Evolutionary conservation across 1,139 yeast genomes (phyloP), one percentile per base, ranked within the genome.

Genomic region (Debaryomyces singareniensis): DNA sequence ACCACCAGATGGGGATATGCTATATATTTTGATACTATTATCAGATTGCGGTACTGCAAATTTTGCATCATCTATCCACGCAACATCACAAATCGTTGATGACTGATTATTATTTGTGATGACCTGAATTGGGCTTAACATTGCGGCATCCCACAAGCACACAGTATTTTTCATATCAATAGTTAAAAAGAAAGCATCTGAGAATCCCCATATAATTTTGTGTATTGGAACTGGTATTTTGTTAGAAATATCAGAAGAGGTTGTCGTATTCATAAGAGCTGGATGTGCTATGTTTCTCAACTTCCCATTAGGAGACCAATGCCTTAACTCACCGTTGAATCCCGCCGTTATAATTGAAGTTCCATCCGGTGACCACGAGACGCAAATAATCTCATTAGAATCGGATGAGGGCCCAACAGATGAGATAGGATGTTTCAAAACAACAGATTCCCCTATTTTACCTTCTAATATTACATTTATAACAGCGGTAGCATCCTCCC

Each of bases 31-130:
- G n/a, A 85, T 70, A 3, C 74, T 45, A 25, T 76, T 70, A 28
- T 67, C 67, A 4, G 63, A 52, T 0, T 83, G 80, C 1, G 95
- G 75, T 10, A 82, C 58, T 2, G 89, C 86, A 51, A 84, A 83
- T 39, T 78, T 81, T 35, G 62, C 58, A 24, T 73, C 74, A 42
- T 76, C 82, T 13, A 86, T 61, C 96, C 96, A 87, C 40, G 78
- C 75, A 4, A 45, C 66, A 43, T 74, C 80, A 2, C 71, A 31
- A 27, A 20, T 32, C n/a, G 15, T 20, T 15, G 51, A 32, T 3
- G 24, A 26, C 4, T 35, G 27, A n/a, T 33, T 18, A 5, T 42
- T 40, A 15, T 45, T 36, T 11, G 42, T 45, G 11, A 61, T 41
- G 30, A 51, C 58, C 35, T 58, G 61, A 13, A 67, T 42, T 14